Percentiles rank a stretch among this genome's conserved stretches.
Evolutionary conservation across 768 basidiomycete species (phyloP).

Genomic region (Kwoniella sp.): DNA sequence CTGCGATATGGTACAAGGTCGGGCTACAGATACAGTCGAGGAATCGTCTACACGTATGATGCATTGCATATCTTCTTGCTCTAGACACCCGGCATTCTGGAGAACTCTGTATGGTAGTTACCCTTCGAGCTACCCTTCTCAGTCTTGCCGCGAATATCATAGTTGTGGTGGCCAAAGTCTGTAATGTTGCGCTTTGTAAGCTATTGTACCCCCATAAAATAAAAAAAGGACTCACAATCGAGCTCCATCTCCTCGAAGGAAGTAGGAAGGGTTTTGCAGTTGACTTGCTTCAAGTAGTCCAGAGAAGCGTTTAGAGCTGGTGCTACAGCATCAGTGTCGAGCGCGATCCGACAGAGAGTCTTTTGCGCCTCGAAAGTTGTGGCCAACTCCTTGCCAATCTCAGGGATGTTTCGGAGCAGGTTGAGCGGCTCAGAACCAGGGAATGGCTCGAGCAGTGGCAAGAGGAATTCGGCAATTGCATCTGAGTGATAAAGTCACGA

Average conservation of each 20-base stretch:
- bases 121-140: slow-evolving; percentile 47
- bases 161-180: slow-evolving; percentile 53
- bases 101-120: slow-evolving; percentile 48
- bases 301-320: slow-evolving; percentile 49
- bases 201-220: not conserved
- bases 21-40: not conserved
- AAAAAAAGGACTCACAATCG: slow-evolving; percentile 34
- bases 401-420: slow-evolving; percentile 44
- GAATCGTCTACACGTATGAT: too few species aligned
- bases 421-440: slow-evolving; percentile 36
- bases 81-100: slow-evolving; percentile 22
- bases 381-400: slow-evolving; percentile 47
- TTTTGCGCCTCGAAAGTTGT: slow-evolving; percentile 47
- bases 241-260: slow-evolving; percentile 50
- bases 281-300: slow-evolving; percentile 49
- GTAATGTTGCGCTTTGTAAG: not conserved
- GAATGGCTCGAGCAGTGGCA: slow-evolving; percentile 42
- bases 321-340: slow-evolving; percentile 49
- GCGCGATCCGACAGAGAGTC: slow-evolving; percentile 35
- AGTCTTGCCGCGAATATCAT: slow-evolving; percentile 44
- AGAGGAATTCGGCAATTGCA: slow-evolving; percentile 37
- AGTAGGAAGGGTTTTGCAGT: slow-evolving; percentile 42
- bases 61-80: too few species aligned
- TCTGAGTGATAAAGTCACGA: slow-evolving; percentile 20
- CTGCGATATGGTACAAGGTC: not conserved